Percentiles rank a stretch among this genome's conserved stretches.
Conservation (phyloP, 176 grass and related monocot genomes). For the Bothriochloa decipiens region DNA sequence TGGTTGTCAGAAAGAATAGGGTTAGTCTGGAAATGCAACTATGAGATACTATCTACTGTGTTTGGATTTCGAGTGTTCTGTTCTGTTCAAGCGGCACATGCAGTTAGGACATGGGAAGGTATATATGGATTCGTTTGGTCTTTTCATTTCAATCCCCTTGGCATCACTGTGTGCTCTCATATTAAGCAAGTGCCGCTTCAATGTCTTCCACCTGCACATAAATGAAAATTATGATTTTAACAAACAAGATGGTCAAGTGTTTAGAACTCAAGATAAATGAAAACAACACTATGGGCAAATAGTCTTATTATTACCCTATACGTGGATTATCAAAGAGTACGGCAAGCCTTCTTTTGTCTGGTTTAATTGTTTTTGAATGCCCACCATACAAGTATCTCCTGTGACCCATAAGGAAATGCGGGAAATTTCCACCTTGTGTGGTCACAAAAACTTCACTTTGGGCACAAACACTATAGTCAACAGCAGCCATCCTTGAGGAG, state of each 20-base stretch:
- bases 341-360: constrained; percentile 92
- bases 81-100: constrained; percentile 86
- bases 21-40: constrained; percentile 44
- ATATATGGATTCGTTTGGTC: constrained; percentile 63
- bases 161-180: constrained; percentile 61
- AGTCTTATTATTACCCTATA: constrained; percentile 64
- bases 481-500: constrained; percentile 97
- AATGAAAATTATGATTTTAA: constrained; percentile 12
- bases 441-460: constrained; percentile 95
- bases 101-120: constrained; percentile 80
- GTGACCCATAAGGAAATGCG: constrained; percentile 89
- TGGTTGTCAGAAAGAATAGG: constrained; percentile 40
- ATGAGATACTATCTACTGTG: constrained; percentile 57
- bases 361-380: constrained; percentile 96
- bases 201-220: constrained; percentile 69
- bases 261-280: constrained; percentile 23
- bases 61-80: constrained; percentile 53
- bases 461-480: constrained; percentile 83
- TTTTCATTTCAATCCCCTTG: constrained; percentile 62
- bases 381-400: constrained; percentile 90
- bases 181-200: constrained; percentile 57
- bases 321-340: constrained; percentile 88
- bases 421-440: constrained; percentile 97
- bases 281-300: not conserved
- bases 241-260: not conserved